Evolutionary conservation across 129 eudicot species (phyloP).

Genomic region (Scalesia atractyloides): DNA sequence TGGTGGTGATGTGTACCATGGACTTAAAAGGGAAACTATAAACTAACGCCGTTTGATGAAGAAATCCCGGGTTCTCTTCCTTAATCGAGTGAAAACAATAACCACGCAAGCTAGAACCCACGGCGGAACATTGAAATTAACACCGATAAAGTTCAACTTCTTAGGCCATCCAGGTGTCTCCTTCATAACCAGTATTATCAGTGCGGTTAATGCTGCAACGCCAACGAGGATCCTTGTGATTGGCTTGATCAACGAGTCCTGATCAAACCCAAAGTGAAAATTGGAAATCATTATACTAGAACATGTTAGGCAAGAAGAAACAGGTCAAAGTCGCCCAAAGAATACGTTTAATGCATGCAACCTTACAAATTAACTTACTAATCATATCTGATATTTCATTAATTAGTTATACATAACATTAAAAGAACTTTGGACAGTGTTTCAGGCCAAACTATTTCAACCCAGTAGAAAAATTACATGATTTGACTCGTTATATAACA

Average conservation of each 20-base stretch:
- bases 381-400: neutral
- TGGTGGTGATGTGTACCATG: neutral
- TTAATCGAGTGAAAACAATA: conserved; percentile 76
- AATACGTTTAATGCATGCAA: neutral
- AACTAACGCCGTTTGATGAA: conserved; percentile 40
- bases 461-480: neutral
- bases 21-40: neutral
- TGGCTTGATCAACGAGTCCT: conserved; percentile 85
- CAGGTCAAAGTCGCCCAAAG: neutral
- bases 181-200: conserved; percentile 58
- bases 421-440: neutral
- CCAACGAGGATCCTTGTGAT: conserved; percentile 69
- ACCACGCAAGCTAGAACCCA: conserved; percentile 84
- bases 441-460: neutral
- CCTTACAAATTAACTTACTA: neutral
- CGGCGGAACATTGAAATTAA: conserved; percentile 61
- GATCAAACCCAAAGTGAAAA: conserved; percentile 27
- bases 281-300: neutral
- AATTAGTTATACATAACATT: neutral
- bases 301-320: neutral
- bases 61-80: conserved; percentile 77
- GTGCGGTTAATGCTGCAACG: conserved; percentile 47
- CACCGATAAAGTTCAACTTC: conserved; percentile 52
- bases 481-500: neutral
- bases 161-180: conserved; percentile 71